Base-by-base conservation (phyloP, 2,329 filamentous ascomycete species). In the Hypomyces rosellus region DNA sequence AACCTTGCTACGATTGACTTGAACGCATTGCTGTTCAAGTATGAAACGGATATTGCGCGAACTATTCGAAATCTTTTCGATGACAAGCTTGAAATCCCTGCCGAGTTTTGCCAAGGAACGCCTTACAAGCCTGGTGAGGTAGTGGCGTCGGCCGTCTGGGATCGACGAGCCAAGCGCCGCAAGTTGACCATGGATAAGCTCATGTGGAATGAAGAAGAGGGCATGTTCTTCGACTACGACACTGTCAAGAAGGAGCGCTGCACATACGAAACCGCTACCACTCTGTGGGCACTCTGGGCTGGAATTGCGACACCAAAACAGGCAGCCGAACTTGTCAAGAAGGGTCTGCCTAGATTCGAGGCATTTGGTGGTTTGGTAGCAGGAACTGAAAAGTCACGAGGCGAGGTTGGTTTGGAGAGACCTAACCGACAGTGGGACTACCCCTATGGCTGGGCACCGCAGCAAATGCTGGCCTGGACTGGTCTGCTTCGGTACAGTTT, bases 371-470 rank as follows among this genome's bases (percentile, higher is more conserved):
- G 93, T 7, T 76, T 99, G 15, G 79, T 95, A 1, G 92, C 91
- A 1, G 92, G 92, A 48, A 96, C 92, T 0, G 84, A 96, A 65
- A 82, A 90, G 68, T 96, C 89, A 49, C 87, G 93, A 41, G 93
- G 93, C 38, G 74, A 77, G 33, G 75, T 96, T 54, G 84, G 87
- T 12, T 70, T 96, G 37, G 82, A 91, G 59, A 81, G 92, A 44
- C 93, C 93, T 7, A 97, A 96, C 68, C 84, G 93, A 59, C 93
- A 99, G 67, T 99, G 93, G 93, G 93, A 99, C 67, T 97, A 90
- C 66, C 93, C 93, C 0, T 97, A 93, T 65, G 93, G 93, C 53
- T 99, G 93, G 93, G 93, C 93, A 49, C 93, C 93, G 33, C 93
- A 99, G 74, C 93, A 99, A 74, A 97, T 99, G 73, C 81, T 99